phyloP scores from a whole-genome alignment of 1,284 basidiomycete species.

The Rhodotorula sp. region DNA sequence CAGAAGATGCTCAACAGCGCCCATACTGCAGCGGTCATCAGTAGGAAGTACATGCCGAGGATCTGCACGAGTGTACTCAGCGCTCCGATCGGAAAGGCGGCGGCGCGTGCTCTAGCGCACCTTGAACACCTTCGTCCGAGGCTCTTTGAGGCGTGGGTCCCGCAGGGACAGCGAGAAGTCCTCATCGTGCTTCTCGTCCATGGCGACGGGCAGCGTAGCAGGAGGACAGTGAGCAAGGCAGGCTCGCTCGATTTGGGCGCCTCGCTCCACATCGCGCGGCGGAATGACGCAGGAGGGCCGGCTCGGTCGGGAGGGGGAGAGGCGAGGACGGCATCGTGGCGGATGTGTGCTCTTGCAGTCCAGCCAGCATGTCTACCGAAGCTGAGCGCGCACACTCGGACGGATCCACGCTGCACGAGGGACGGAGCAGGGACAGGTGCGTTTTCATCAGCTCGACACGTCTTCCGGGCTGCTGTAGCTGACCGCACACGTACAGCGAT shows the following conservation, averaged over 20 bases:
- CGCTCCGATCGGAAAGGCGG: neutral
- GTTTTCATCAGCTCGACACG: neutral
- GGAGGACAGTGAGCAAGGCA: neutral
- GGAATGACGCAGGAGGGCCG: neutral
- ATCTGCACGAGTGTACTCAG: neutral
- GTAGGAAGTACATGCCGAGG: conserved; percentile 39
- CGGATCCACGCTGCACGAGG: conserved; percentile 6
- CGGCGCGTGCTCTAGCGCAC: neutral
- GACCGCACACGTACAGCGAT: neutral
- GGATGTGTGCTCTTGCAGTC: too few relatives aligned
- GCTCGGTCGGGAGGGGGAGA: neutral
- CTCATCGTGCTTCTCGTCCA: conserved; percentile 2
- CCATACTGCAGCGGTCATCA: conserved; percentile 48
- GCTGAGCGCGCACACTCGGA: neutral
- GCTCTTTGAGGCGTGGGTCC: neutral
- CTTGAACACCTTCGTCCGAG: conserved; percentile 28
- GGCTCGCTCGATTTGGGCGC: neutral
- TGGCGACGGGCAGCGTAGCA: neutral
- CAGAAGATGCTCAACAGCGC: conserved; percentile 48
- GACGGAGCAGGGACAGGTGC: neutral
- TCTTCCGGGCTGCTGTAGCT: neutral
- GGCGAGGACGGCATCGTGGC: neutral
- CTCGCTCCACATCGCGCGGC: neutral
- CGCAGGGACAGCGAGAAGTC: conserved; percentile 10
- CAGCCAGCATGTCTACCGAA: conserved; percentile 4